phyloP scores from a whole-genome alignment of 139 green algal species.

The Chlorella ohadii region DNA sequence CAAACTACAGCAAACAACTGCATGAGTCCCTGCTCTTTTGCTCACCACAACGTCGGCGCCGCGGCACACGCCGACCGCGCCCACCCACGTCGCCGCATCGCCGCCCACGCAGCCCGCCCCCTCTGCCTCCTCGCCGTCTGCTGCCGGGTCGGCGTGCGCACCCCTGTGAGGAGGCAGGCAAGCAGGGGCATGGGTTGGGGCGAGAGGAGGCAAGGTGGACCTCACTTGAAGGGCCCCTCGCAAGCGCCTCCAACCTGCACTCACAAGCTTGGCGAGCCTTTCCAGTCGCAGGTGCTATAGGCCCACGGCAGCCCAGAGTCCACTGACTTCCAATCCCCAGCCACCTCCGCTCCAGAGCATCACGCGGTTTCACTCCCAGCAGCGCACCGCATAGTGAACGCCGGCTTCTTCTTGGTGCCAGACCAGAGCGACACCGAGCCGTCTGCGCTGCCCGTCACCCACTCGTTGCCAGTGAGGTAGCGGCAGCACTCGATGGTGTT shows the following conservation, averaged over 20 bases:
- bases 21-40: no score
- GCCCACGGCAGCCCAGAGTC: no score
- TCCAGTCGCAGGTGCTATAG: no score
- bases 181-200: not conserved
- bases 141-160: conserved; percentile 11
- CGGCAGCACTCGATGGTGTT: conserved; percentile 71
- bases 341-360: no score
- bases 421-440: conserved; percentile 55
- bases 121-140: not conserved
- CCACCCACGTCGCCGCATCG: conserved; percentile 75
- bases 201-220: no score
- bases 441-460: conserved; percentile 82
- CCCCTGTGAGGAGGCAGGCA: no score
- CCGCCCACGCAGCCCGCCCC: conserved; percentile 44
- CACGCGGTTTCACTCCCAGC: no score
- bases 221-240: no score
- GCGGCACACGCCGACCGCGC: conserved; percentile 72
- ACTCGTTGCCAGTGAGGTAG: conserved; percentile 75
- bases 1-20: no score
- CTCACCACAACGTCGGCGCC: conserved; percentile 84
- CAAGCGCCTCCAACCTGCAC: no score
- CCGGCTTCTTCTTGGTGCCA: conserved; percentile 30
- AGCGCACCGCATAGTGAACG: conserved; percentile 11
- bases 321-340: no score
- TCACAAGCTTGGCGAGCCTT: no score